These are phyloP conservation scores for Acephala macrosclerotiorum DNA, from an alignment of 2,329 filamentous ascomycete genomes.

Conservation along the genomic window DNA sequence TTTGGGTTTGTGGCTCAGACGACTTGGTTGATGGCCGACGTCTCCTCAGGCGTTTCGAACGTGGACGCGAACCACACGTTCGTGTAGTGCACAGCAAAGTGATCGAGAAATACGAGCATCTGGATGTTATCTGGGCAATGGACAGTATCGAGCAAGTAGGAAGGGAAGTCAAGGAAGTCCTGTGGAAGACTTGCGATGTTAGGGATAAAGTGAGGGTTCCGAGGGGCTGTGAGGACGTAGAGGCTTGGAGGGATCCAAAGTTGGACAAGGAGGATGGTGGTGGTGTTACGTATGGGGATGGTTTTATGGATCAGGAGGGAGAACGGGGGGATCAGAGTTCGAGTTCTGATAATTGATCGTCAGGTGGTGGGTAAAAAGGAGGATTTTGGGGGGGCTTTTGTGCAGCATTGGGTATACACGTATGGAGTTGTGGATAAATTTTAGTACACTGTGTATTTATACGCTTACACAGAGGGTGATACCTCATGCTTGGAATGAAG, in stretches of 20 bases:
- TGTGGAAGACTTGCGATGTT: conserved; percentile 76
- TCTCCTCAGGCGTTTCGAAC: conserved; percentile 76
- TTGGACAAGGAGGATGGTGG: conserved; percentile 19
- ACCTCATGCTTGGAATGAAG: too few relatives aligned
- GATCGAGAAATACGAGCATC: conserved; percentile 88
- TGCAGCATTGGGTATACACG: too few relatives aligned
- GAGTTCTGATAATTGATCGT: conserved; percentile 3
- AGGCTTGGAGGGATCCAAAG: conserved; percentile 35
- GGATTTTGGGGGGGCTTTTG: too few relatives aligned
- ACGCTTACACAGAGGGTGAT: too few relatives aligned
- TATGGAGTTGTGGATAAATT: too few relatives aligned
- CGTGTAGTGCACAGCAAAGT: conserved; percentile 81
- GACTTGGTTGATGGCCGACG: conserved; percentile 83
- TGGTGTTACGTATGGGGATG: not conserved
- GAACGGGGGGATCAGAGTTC: not conserved
- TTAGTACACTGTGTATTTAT: too few relatives aligned
- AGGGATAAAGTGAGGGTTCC: conserved; percentile 39
- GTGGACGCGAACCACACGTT: conserved; percentile 82
- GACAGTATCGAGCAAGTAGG: conserved; percentile 86
- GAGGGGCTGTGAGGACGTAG: conserved; percentile 41
- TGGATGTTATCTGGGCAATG: conserved; percentile 96
- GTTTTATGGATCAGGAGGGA: not conserved
- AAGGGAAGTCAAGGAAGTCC: conserved; percentile 77
- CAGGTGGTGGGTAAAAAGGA: too few relatives aligned
- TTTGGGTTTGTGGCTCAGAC: conserved; percentile 88